phyloP scores from a whole-genome alignment of 2,329 filamentous ascomycete species.

The Fusarium virguliforme region DNA sequence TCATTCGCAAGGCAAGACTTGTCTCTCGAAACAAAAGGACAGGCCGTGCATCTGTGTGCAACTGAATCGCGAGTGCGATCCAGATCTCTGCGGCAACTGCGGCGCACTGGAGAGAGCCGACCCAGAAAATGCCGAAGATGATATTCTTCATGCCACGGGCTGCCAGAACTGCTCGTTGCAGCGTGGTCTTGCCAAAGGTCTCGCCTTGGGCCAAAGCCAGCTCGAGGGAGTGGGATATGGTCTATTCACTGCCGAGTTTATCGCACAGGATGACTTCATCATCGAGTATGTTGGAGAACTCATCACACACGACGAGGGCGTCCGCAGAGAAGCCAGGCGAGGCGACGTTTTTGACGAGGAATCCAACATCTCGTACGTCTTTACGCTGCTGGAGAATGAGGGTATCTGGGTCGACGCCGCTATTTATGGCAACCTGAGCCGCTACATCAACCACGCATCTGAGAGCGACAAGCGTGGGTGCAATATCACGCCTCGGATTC shows the following conservation, averaged over 20 bases:
- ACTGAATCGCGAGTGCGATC: constrained; percentile 85
- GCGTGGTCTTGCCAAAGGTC: constrained; percentile 74
- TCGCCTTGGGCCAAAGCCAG: constrained; percentile 79
- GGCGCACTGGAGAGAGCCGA: constrained; percentile 79
- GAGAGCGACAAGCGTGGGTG: constrained; percentile 68
- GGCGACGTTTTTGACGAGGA: constrained; percentile 74
- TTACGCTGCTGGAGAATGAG: constrained; percentile 72
- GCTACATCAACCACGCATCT: constrained; percentile 86
- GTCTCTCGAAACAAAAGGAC: constrained; percentile 70
- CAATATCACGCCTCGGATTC: constrained; percentile 75
- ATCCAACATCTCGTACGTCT: constrained; percentile 75
- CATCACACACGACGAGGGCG: constrained; percentile 78
- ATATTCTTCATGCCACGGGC: constrained; percentile 68
- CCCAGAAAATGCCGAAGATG: constrained; percentile 75
- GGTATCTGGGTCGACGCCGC: constrained; percentile 82
- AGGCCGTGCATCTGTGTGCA: constrained; percentile 78
- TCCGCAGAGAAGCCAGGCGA: constrained; percentile 75
- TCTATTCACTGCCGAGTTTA: constrained; percentile 79
- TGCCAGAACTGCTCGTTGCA: constrained; percentile 84
- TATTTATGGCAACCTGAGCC: constrained; percentile 83
- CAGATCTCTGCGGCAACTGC: constrained; percentile 80
- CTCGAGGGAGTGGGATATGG: constrained; percentile 81
- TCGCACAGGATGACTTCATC: constrained; percentile 79
- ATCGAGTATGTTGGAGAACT: constrained; percentile 88
- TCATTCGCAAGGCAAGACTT: constrained; percentile 72